Evolutionary conservation across 108 stramenopile genomes (phyloP).

Genomic region (Pseudonitzschia pungens): DNA sequence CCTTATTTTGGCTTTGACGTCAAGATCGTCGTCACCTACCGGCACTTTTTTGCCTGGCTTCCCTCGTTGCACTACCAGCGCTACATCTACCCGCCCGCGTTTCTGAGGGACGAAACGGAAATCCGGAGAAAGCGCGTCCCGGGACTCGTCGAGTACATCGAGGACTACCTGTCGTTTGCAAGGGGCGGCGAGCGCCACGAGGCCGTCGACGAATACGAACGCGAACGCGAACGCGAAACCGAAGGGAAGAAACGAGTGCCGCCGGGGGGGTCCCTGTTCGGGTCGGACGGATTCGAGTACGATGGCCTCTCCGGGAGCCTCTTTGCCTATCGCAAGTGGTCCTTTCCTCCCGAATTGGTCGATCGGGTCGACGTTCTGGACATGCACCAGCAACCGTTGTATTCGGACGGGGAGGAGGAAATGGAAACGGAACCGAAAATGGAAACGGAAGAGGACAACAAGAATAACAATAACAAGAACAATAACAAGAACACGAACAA

Average conservation of each 20-base stretch:
- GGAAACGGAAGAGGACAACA: too few species aligned
- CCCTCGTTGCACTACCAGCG: constrained; percentile 2
- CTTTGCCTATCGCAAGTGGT: not conserved
- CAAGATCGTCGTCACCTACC: constrained; percentile 2
- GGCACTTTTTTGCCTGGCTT: constrained; percentile 6
- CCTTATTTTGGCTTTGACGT: constrained; percentile 1
- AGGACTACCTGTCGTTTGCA: not conserved
- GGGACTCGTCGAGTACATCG: not conserved
- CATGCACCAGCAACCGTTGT: not conserved
- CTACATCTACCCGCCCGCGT: not conserved
- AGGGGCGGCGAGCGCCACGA: not conserved
- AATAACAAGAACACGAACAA: too few species aligned
- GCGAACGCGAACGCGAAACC: too few species aligned
- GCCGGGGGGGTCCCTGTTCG: not conserved
- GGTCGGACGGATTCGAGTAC: not conserved
- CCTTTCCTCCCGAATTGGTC: not conserved
- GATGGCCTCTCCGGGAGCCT: not conserved
- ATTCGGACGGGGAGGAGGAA: too few species aligned
- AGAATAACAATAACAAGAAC: too few species aligned
- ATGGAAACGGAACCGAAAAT: too few species aligned
- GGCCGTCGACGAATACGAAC: not conserved
- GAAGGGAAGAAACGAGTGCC: too few species aligned
- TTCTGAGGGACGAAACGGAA: not conserved
- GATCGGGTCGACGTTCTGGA: not conserved
- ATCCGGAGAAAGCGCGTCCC: not conserved